Base-by-base conservation (phyloP, 2,329 filamentous ascomycete species). In the Pyricularia sp. region DNA sequence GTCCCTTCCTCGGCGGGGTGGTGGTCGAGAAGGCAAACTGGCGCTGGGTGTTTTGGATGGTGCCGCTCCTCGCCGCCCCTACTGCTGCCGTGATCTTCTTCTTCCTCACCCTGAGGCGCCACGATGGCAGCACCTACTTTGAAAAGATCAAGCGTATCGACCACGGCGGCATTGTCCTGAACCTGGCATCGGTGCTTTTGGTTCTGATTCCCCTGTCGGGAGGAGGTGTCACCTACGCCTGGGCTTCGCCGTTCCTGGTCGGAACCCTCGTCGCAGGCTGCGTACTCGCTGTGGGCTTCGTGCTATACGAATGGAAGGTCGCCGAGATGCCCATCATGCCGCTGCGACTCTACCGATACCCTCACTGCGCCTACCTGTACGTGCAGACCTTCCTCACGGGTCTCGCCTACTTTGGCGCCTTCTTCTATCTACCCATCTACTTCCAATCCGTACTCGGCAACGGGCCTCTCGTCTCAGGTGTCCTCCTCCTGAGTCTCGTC, bases 181-280 rank as follows among this genome's bases (percentile, higher is more conserved):
- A 83, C 4, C 85, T 85, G 0, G 77, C 83, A 7, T 86, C 83
- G 0, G 83, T 89, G 31, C 83, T 90, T 11, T 80, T 90, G 14
- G 72, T 90, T 1, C 79, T 90, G 23, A 87, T 91, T 64, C 88
- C 88, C 0, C 83, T 90, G 14, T 89, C 87, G 2, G 86, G 86
- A 20, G 75, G 74, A 14, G 86, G 84, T 1, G 81, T 82, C 0
- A 86, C 86, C 70, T 88, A 87, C 71, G 75, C 79, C 3, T 88
- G 85, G 85, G 73, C 79, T 31, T 86, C 83, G 11, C 79, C 86
- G 0, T 82, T 88, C 81, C 83, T 87, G 1, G 86, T 90, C 26
- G 81, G 81, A 55, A 88, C 89, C 85, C 77, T 90, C 33, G 30
- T 50, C 2, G 14, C 72, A n/a, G 71, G 72, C 7, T 63, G 25